These are phyloP conservation scores for Calonectria pauciramosa DNA, from an alignment of 2,329 filamentous ascomycete species.

Conservation along the genomic window DNA sequence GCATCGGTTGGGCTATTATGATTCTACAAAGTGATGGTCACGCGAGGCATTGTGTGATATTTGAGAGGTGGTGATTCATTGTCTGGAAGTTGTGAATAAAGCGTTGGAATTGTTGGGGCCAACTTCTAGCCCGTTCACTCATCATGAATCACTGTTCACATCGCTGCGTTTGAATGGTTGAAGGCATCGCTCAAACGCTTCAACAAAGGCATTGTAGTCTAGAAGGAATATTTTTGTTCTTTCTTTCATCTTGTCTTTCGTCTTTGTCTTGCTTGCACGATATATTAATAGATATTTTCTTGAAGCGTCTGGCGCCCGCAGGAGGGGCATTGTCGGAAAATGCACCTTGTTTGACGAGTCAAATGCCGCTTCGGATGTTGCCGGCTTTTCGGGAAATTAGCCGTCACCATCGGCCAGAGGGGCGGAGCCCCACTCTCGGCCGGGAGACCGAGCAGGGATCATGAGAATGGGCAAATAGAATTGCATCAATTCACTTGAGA, in stretches of 20 bases:
- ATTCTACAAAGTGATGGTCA: neutral
- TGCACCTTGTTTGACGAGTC: neutral
- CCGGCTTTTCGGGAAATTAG: slow-evolving; percentile 5
- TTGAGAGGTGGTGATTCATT: neutral
- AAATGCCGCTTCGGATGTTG: neutral
- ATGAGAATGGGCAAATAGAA: neutral
- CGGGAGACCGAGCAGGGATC: slow-evolving; percentile 3
- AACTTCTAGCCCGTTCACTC: neutral
- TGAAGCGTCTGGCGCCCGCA: neutral
- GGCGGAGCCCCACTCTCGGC: slow-evolving; percentile 11
- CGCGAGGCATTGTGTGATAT: neutral
- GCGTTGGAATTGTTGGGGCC: neutral
- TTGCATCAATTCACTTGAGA: neutral
- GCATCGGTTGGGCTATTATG: neutral
- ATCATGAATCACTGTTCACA: neutral
- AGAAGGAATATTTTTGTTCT: no score
- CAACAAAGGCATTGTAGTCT: neutral
- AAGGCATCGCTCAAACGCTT: neutral
- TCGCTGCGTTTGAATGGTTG: neutral
- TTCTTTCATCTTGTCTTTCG: neutral
- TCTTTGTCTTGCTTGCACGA: neutral
- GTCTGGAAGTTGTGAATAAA: neutral
- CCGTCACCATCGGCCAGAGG: neutral
- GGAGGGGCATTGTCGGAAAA: neutral
- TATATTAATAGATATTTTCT: neutral